Evolutionary conservation across 352 stramenopile species (phyloP), one percentile per base, ranked within the genome.

Genomic region (Pythium pyrilobum): DNA sequence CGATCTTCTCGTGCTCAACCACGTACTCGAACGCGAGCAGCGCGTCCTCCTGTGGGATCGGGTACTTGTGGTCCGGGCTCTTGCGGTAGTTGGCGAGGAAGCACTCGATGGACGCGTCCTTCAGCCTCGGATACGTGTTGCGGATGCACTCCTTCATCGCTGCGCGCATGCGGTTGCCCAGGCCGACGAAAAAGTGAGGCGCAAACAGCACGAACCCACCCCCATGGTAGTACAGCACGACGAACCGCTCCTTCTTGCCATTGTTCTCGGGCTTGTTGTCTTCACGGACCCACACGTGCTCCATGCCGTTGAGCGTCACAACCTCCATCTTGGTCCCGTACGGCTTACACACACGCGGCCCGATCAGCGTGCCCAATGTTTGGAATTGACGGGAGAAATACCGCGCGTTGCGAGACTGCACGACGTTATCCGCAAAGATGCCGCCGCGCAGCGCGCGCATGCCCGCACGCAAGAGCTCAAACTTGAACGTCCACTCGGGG

Each of bases 71-170:
- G 34, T 81, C 67, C 5, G 73, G 71, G 16, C 76, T 55, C 56
- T 85, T 87, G n/a, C 73, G 76, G 61, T 85, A 87, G 60, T 85
- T 87, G 25, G 69, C 73, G n/a, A 87, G 56, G 42, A 85, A 59
- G n/a, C 77, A 68, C 38, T 84, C 57, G 18, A 82, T 70, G 4
- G 52, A 62, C 9, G 44, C 37, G 39, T 62, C 36, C 25, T 24
- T 47, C 29, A 52, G 18, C 12, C 43, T 24, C 12, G 46, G 36
- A 23, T 55, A 9, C 11, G 44, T 11, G 5, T 56, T 29, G 16
- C 41, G 34, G 40, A 63, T 52, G 27, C 43, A 36, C 12, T 41
- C 32, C 27, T 56, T 23, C 24, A 55, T 45, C 11, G 31, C 12
- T 1, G 25, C 13, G 16, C 69, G 64, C 33, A 83, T 38, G 20